These are phyloP conservation scores for Erigeron philadelphicus DNA, from an alignment of 140 eudicot genomes.

Conservation along the genomic window DNA sequence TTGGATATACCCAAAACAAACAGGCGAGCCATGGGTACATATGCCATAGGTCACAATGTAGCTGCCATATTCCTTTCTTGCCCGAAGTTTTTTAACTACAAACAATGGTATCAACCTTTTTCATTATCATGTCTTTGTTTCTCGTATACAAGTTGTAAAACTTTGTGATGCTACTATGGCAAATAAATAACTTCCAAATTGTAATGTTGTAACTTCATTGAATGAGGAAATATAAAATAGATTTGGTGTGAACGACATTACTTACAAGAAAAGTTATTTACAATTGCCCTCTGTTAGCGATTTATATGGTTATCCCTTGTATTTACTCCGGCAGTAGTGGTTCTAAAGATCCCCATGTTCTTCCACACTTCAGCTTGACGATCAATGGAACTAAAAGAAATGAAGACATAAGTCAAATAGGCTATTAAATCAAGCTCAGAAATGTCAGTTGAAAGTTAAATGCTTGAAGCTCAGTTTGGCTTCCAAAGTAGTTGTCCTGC, in stretches of 20 bases:
- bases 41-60: neutral
- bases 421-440: slow-evolving; percentile 9
- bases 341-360: slow-evolving; percentile 93
- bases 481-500: neutral
- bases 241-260: neutral
- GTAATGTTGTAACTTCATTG: neutral
- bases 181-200: slow-evolving; percentile 18
- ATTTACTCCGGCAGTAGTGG: slow-evolving; percentile 36
- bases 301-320: slow-evolving; percentile 8
- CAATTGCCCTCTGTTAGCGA: neutral
- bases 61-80: slow-evolving; percentile 5
- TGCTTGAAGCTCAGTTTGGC: neutral
- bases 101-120: slow-evolving; percentile 13
- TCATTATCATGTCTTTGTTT: slow-evolving; percentile 6
- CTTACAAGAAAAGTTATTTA: slow-evolving; percentile 18
- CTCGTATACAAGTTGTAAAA: slow-evolving; percentile 5
- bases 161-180: neutral
- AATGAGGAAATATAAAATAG: neutral
- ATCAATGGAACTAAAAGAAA: slow-evolving; percentile 71
- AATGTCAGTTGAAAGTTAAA: slow-evolving; percentile 3
- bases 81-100: slow-evolving; percentile 19
- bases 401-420: slow-evolving; percentile 3
- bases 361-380: slow-evolving; percentile 78
- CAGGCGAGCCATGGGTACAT: neutral
- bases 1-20: neutral